Evolutionary conservation across 2,329 filamentous ascomycete species (phyloP).

Genomic region (Hymenoscyphus linearis): DNA sequence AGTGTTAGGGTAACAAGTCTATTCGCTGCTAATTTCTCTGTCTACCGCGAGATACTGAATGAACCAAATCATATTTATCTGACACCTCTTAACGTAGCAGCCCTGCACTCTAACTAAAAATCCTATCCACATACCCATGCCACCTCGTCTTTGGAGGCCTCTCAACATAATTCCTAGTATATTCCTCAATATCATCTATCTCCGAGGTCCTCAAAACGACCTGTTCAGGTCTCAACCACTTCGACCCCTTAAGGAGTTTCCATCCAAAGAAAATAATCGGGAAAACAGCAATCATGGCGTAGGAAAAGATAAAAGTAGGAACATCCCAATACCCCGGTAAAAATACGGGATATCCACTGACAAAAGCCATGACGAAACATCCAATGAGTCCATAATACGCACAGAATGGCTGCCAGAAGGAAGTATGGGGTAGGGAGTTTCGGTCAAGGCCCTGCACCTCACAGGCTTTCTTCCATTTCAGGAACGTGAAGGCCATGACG

Average conservation of each 20-base stretch:
- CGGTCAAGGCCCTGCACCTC: slow-evolving; percentile 40
- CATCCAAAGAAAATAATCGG: slow-evolving; percentile 54
- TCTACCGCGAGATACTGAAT: too few relatives aligned
- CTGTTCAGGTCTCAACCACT: slow-evolving; percentile 45
- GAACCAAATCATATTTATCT: too few relatives aligned
- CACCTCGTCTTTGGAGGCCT: slow-evolving; percentile 20
- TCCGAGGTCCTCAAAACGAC: slow-evolving; percentile 48
- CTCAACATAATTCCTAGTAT: slow-evolving; percentile 47
- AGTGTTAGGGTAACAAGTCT: too few relatives aligned
- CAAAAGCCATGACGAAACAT: slow-evolving; percentile 54
- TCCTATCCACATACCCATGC: slow-evolving; percentile 22
- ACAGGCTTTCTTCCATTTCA: slow-evolving; percentile 51
- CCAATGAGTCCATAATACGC: slow-evolving; percentile 47
- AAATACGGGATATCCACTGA: slow-evolving; percentile 58
- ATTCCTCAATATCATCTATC: slow-evolving; percentile 56
- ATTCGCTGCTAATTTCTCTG: too few relatives aligned
- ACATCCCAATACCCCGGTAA: slow-evolving; percentile 51
- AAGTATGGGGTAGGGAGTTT: slow-evolving; percentile 44
- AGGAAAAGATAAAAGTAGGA: slow-evolving; percentile 55
- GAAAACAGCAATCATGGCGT: slow-evolving; percentile 55
- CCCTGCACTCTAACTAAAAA: slow-evolving; percentile 17
- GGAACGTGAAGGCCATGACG: slow-evolving; percentile 48
- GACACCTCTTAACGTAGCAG: too few relatives aligned
- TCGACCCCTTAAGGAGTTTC: slow-evolving; percentile 55
- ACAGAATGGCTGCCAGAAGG: slow-evolving; percentile 51